Conservation (phyloP, 2,329 filamentous ascomycete species). For the Cryphonectria radicalis region DNA sequence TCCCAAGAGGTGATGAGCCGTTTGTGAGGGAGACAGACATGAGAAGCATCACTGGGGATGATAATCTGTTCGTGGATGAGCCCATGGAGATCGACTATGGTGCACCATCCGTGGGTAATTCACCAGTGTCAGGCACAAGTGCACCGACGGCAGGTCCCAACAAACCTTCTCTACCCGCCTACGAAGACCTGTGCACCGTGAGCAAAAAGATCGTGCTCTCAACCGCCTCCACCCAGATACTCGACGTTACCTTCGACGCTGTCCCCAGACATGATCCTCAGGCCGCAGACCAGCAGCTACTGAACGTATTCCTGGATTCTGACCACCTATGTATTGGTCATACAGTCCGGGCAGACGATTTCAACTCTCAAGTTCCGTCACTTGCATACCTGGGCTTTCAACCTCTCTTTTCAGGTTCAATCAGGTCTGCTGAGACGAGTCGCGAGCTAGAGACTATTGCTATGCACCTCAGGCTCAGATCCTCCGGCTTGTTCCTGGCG, state of each 20-base stretch:
- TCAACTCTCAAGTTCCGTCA: conserved; percentile 28
- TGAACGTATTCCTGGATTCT: conserved; percentile 33
- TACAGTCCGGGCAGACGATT: conserved; percentile 36
- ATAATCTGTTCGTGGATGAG: conserved; percentile 32
- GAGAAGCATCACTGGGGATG: conserved; percentile 16
- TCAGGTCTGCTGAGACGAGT: conserved; percentile 26
- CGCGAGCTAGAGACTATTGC: conserved; percentile 33
- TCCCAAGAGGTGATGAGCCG: conserved; percentile 7
- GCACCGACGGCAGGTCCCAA: conserved; percentile 24
- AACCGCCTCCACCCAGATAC: conserved; percentile 4
- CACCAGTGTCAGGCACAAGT: conserved; percentile 2
- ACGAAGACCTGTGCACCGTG: conserved; percentile 28
- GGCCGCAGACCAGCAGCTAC: conserved; percentile 31
- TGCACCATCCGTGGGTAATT: conserved; percentile 5
- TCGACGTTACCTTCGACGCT: conserved; percentile 35
- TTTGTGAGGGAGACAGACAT: not conserved
- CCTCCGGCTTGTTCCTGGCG: conserved; percentile 43
- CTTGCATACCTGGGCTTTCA: conserved; percentile 24
- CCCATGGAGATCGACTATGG: conserved; percentile 33
- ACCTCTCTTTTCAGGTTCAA: conserved; percentile 34
- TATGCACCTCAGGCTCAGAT: conserved; percentile 41
- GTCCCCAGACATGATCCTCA: conserved; percentile 30
- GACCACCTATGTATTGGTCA: conserved; percentile 38
- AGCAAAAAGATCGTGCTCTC: conserved; percentile 32
- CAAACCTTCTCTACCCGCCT: conserved; percentile 15